These are phyloP conservation scores for Monilinia fructigena DNA, from an alignment of 2,329 filamentous ascomycete genomes.

Conservation along the genomic window DNA sequence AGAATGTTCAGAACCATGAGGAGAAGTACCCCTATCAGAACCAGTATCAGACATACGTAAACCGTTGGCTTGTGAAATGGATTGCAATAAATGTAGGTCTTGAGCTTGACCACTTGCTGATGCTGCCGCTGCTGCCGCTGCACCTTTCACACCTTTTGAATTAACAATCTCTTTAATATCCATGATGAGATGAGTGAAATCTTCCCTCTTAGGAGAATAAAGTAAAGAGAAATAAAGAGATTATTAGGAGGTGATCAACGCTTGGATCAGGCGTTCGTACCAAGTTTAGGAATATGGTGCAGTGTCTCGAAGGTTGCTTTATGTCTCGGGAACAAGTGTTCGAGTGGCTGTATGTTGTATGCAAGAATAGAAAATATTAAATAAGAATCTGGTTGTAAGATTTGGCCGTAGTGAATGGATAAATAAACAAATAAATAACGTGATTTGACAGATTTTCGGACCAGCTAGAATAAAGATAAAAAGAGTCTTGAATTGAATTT, in stretches of 20 bases:
- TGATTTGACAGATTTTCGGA: neutral
- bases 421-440: neutral
- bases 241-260: conserved; percentile 33
- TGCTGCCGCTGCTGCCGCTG: conserved; percentile 35
- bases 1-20: conserved; percentile 41
- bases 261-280: conserved; percentile 40
- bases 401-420: conserved; percentile 1
- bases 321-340: conserved; percentile 37
- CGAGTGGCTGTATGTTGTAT: conserved; percentile 28
- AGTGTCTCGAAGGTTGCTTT: conserved; percentile 31
- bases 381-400: neutral
- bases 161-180: conserved; percentile 43
- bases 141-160: conserved; percentile 39
- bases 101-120: conserved; percentile 36
- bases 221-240: conserved; percentile 22
- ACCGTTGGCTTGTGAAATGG: conserved; percentile 39
- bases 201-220: conserved; percentile 1
- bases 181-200: conserved; percentile 32
- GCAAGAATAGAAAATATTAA: conserved; percentile 19
- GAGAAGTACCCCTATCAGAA: conserved; percentile 40
- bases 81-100: conserved; percentile 40
- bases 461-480: neutral
- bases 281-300: conserved; percentile 31
- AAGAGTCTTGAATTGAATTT: neutral
- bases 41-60: conserved; percentile 40